Evolutionary conservation across 306 rosid species (phyloP), one percentile per base, ranked within the genome.

Genomic region (Cucumis hystrix): DNA sequence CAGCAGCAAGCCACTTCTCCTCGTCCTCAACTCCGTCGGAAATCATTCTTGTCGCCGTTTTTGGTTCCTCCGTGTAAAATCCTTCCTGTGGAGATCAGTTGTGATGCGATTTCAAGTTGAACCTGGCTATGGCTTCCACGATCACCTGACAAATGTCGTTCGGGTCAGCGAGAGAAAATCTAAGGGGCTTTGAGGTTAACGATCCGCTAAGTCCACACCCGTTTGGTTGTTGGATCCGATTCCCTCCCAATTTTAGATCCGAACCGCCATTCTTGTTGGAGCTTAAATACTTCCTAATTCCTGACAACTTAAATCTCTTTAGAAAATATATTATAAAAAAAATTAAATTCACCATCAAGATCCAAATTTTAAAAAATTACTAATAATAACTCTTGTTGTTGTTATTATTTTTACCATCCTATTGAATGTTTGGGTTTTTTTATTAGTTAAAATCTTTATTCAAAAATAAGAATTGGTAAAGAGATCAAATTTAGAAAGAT

Each of bases 1-100:
- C 98, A 82, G 97, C 96, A 58, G 98, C 90, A 1, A 94, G 93
- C 81, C 93, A 94, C 78, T 92, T 94, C 83, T 94, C 98, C 82
- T 92, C 97, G 72, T 95, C 97, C 78, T 92, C 96, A 73, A 88
- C 85, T 77, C 95, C 96, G 78, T 92, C 92, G 7, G 92, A 37
- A 87, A 95, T 95, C 92, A 87, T 91, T 77, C 14, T 85, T 79
- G 49, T 20, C 74, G 69, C 86, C 62, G 67, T 80, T 63, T 47
- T 73, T 23, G 10, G 71, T 23, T 23, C 10, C 62, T 14, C 54
- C 16, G 56, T 78, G 59, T 10, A 9, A 45, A 49, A 45, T 23
- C 12, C 62, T 51, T 52, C 45, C 60, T 7, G 23, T 8, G 37
- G 13, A 69, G 56, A 43, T 52, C 57, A 52, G 57, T 52, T 16